These are phyloP conservation scores for Agapanthus africanus DNA, from an alignment of 106 monocot genomes.

Conservation along the genomic window DNA sequence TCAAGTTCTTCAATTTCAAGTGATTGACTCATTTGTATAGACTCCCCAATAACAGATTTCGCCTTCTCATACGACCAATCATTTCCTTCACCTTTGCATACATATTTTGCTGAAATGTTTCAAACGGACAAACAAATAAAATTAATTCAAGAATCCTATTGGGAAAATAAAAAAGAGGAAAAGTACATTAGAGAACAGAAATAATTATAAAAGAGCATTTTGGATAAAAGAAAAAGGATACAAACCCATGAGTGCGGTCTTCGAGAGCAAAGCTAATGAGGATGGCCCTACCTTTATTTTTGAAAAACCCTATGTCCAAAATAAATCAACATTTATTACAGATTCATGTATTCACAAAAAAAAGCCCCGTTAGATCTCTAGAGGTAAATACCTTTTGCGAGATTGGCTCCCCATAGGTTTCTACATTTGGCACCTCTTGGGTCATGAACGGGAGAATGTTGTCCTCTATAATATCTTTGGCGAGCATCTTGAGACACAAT, in stretches of 20 bases:
- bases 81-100: constrained; percentile 61
- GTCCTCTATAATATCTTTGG: constrained; percentile 77
- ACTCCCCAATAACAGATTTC: constrained; percentile 64
- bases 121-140: neutral
- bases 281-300: constrained; percentile 79
- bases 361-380: neutral
- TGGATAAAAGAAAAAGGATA: constrained; percentile 8
- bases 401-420: constrained; percentile 57
- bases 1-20: constrained; percentile 56
- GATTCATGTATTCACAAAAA: neutral
- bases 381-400: constrained; percentile 58
- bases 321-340: constrained; percentile 12
- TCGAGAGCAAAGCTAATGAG: constrained; percentile 76
- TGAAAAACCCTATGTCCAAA: constrained; percentile 48
- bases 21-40: constrained; percentile 77
- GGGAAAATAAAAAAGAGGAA: neutral
- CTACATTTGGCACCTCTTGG: constrained; percentile 55
- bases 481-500: constrained; percentile 72
- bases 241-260: constrained; percentile 79
- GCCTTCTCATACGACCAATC: constrained; percentile 67
- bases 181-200: neutral
- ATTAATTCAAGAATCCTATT: neutral
- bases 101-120: constrained; percentile 62
- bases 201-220: neutral
- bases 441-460: constrained; percentile 66